A percentile compares a stretch with the other conserved stretches of the same genome.
Conservation (phyloP, 129 eudicot species). For the Deinandra increscens region DNA sequence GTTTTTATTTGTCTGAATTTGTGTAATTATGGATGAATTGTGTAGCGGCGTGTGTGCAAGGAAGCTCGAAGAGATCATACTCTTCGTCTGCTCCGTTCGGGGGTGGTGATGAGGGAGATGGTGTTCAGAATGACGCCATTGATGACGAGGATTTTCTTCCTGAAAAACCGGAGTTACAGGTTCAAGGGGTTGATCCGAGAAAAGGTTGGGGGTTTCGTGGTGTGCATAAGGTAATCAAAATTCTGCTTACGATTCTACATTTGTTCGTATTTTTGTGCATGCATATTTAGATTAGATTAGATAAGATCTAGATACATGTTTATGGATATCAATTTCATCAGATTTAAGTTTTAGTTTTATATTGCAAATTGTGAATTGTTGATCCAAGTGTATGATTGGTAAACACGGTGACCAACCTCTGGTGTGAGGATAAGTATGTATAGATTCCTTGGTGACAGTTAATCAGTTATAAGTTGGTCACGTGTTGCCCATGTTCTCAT, state of each 20-base stretch:
- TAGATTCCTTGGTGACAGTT: no score
- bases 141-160: slow-evolving; percentile 49
- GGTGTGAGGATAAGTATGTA: no score
- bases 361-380: neutral
- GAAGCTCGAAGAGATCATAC: slow-evolving; percentile 44
- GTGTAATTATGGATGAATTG: slow-evolving; percentile 8
- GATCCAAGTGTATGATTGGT: no score
- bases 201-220: slow-evolving; percentile 97
- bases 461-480: no score
- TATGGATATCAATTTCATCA: no score
- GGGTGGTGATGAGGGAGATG: slow-evolving; percentile 35
- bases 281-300: no score
- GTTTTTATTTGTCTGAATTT: neutral
- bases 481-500: no score
- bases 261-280: no score
- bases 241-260: neutral
- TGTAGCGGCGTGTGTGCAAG: slow-evolving; percentile 49
- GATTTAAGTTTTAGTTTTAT: neutral
- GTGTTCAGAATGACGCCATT: slow-evolving; percentile 18
- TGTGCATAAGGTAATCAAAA: slow-evolving; percentile 70
- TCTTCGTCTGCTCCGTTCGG: slow-evolving; percentile 39
- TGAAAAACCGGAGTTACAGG: slow-evolving; percentile 52
- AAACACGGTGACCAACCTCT: no score
- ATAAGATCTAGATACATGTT: no score
- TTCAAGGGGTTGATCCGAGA: slow-evolving; percentile 83